Base-by-base conservation (phyloP, 345 rosid species). In the Hevea brasiliensis region DNA sequence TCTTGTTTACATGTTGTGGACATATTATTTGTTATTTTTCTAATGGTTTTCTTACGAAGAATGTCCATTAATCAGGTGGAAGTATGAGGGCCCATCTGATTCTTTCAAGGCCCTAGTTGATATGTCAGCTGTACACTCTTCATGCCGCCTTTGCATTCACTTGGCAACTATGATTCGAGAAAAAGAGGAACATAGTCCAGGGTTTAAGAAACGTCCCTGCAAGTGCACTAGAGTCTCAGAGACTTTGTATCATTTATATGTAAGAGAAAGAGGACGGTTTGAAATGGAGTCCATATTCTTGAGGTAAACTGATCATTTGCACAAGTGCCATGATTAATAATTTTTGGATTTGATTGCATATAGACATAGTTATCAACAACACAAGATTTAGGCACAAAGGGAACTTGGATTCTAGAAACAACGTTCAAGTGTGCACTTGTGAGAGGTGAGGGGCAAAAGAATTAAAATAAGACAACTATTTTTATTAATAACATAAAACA, bases 121-220 rank as follows among this genome's bases (percentile, higher is more conserved):
- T 82, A 92, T 92, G 99, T 92, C 98, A 40, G 94, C 92, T 3
- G 98, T 92, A 27, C 98, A 95, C 69, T 95, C 98, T 57, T 91
- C 99, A n/a, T 95, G 99, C 70, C 97, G 98, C n/a, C 93, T 92
- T 68, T 95, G 98, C 79, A 88, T 92, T 76, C 89, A 92, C 80
- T 71, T 95, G 53, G 99, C 98, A 27, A 92, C 98, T 7, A 73
- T 68, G 62, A 83, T 87, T 76, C 84, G 70, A 29, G 92, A 89
- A 78, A 80, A 84, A 81, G 99, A 95, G 86, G 98, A 95, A 73
- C 80, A 61, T 67, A 78, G 81, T 70, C 74, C 79, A 3, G 68
- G 70, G 63, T 87, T 86, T 81, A 86, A 84, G 86, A 86, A 84
- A 80, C 91, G 93, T 18, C 92, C 92, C 42, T 92, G 99, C 86